phyloP scores from a whole-genome alignment of 2,329 filamentous ascomycete species.

The Emmonsiellopsis sp. region DNA sequence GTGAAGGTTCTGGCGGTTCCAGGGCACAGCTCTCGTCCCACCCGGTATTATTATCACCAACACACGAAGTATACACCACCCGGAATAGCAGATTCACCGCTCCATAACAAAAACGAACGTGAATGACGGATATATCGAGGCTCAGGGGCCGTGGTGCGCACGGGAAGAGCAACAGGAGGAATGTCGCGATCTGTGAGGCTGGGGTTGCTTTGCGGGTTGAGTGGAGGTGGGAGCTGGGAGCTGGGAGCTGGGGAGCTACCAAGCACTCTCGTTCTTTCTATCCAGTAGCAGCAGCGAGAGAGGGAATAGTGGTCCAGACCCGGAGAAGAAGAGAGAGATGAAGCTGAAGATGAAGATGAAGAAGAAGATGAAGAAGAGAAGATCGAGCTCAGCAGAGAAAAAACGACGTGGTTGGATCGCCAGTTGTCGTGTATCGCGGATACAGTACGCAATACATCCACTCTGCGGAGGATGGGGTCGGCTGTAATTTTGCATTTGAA shows the following conservation, averaged over 20 bases:
- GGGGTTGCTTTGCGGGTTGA: neutral
- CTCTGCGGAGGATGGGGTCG: too few relatives aligned
- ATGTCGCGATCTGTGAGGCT: neutral
- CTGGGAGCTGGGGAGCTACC: neutral
- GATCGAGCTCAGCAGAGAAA: too few relatives aligned
- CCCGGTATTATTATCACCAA: neutral
- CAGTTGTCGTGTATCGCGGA: too few relatives aligned
- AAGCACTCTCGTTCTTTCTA: neutral
- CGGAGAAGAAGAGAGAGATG: neutral
- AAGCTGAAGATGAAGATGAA: neutral
- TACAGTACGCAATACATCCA: too few relatives aligned
- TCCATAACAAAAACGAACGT: too few relatives aligned
- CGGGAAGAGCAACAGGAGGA: neutral
- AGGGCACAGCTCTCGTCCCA: neutral
- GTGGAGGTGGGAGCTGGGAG: neutral
- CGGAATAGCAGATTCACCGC: too few relatives aligned
- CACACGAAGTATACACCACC: neutral
- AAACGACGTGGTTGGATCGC: too few relatives aligned
- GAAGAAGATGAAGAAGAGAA: too few relatives aligned
- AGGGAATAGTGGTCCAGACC: neutral
- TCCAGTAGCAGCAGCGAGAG: neutral
- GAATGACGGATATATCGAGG: neutral
- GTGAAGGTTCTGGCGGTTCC: neutral
- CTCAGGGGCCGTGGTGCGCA: neutral
- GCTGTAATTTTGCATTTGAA: too few relatives aligned